A percentile compares a stretch with the other conserved stretches of the same genome.
Conservation (phyloP, 2,329 filamentous ascomycete genomes). For the Tolypocladium ovalisporum region DNA sequence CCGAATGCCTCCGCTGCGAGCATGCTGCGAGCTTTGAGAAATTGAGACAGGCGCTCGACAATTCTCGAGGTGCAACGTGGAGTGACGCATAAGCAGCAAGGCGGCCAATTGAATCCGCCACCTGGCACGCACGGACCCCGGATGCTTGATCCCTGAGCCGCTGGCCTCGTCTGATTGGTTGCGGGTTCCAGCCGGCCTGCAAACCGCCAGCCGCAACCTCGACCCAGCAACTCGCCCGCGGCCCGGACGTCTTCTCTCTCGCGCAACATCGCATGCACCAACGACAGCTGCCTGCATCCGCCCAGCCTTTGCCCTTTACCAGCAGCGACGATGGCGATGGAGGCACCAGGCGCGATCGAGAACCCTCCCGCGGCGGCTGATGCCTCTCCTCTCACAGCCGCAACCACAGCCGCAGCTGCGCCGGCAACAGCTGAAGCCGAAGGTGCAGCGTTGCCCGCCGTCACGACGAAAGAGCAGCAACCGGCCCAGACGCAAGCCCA, state of each 20-base stretch:
- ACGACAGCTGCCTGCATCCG: not conserved
- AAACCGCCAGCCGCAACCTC: not conserved
- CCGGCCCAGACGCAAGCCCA: slow-evolving; percentile 6
- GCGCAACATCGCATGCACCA: not conserved
- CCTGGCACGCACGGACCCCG: not conserved
- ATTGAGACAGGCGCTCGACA: not conserved
- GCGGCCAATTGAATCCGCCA: not conserved
- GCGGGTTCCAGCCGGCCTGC: not conserved
- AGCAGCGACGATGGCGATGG: not conserved
- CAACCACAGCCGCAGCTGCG: not conserved
- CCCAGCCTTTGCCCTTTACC: not conserved
- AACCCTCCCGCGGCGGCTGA: not conserved
- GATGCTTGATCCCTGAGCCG: not conserved
- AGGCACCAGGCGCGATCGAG: not conserved
- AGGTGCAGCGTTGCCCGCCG: not conserved
- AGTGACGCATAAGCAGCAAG: not conserved
- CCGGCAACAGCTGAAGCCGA: not conserved
- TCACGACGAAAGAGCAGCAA: not conserved
- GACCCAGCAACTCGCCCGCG: not conserved
- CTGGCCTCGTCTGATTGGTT: not conserved
- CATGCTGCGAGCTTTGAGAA: no score
- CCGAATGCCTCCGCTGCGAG: not conserved
- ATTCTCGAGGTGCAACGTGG: not conserved
- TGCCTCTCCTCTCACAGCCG: not conserved
- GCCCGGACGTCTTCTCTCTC: not conserved